Base-by-base conservation (phyloP, 2,329 filamentous ascomycete genomes). In the Periglandula ipomoeae region DNA sequence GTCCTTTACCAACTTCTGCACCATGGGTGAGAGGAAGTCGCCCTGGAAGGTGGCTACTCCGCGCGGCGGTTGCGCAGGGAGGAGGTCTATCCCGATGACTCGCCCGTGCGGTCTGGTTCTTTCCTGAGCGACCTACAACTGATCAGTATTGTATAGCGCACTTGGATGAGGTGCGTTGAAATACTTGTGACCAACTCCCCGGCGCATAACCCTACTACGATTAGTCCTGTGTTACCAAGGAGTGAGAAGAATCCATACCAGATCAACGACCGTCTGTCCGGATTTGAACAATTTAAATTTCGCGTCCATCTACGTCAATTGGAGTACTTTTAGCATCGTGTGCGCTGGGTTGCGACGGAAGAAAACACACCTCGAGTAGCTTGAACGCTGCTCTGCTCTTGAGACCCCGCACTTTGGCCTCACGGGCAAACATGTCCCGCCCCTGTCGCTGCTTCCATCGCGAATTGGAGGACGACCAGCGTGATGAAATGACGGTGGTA, bases 1-100 rank as follows among this genome's bases (percentile, higher is more conserved):
- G 5, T 81, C 75, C 63, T 85, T 84, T 35, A 95, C 83, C 64
- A 91, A 79, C 20, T 73, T 76, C 64, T 86, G 86, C n/a, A 96
- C 83, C 2, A 70, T 67, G 0, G 81, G 76, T 5, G 83, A 85
- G 37, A 97, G 72, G 56, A 98, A 97, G 64, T 98, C 87, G 43
- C 94, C 93, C 67, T 98, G 93, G 50, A 98, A 89, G 2, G 89
- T 89, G 24, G 87, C 90, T n/a, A 95, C 89, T 20, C 93, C 93
- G 59, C 79, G 82, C 0, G 93, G 93, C 5, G 94, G 91, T 63
- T 91, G 85, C 0, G 89, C 88, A 4, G 93, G 93, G 55, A 98
- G 89, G 46, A 98, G 78, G 64, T 98, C 93, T 59, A 98, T 91
- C 10, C 93, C 94, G 24, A 98, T 73, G 11, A 98, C 83, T 39